Conservation (phyloP, 768 basidiomycete genomes). For the Sutorius australiensis region DNA sequence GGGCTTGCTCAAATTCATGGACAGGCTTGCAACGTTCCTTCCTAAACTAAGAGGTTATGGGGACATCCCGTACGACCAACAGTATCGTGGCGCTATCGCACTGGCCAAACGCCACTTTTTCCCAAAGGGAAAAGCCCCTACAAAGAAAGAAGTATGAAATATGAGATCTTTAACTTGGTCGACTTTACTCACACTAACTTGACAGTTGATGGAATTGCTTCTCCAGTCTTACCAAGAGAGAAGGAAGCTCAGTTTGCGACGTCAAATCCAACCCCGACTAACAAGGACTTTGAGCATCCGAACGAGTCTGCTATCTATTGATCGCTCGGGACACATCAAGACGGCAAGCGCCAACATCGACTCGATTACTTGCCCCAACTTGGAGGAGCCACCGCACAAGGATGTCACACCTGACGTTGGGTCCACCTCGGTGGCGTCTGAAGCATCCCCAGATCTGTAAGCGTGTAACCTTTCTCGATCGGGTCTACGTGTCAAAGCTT, state of each 20-base stretch:
- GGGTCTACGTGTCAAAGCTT: background rate
- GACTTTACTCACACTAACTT: background rate
- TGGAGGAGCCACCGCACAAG: background rate
- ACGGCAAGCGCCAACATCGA: background rate
- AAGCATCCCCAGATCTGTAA: conserved; percentile 8
- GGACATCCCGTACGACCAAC: conserved; percentile 23
- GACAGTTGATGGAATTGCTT: conserved; percentile 22
- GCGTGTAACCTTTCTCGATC: background rate
- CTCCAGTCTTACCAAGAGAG: conserved; percentile 26
- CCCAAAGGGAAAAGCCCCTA: conserved; percentile 19
- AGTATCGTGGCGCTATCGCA: conserved; percentile 28
- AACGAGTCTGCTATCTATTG: conserved; percentile 12
- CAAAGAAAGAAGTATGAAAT: conserved; percentile 25
- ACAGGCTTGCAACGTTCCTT: conserved; percentile 26
- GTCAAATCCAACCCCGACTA: background rate
- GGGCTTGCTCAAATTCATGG: background rate
- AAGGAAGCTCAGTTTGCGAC: conserved; percentile 6
- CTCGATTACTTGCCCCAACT: background rate
- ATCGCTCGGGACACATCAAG: background rate
- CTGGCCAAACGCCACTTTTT: conserved; percentile 28
- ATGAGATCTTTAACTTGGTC: background rate
- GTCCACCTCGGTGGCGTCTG: background rate
- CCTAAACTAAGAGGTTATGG: conserved; percentile 30
- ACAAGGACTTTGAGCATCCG: conserved; percentile 21
- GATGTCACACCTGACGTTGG: background rate